Base-by-base conservation (phyloP, 176 grass and related monocot species). In the Avena insularis region DNA sequence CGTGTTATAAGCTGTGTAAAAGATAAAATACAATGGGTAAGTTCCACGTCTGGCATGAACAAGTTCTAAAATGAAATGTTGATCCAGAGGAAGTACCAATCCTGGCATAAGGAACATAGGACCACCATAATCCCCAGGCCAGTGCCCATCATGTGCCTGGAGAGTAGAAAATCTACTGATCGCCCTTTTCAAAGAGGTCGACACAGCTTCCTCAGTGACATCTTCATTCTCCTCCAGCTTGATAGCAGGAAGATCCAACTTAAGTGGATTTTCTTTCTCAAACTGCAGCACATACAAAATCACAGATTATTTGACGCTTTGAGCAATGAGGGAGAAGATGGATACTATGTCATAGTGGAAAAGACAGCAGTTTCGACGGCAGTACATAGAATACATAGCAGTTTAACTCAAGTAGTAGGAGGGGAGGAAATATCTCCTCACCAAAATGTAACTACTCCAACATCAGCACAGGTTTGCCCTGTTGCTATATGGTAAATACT, bases 51-150 rank as follows among this genome's bases (percentile, higher is more conserved):
- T 47, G 47, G 40, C 56, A 77, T 21, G 54, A 71, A 20, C 38
- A 55, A 83, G 77, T 67, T 50, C 15, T 10, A 66, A 46, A 74
- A 74, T 15, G 21, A 10, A 76, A 9, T n/a, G 8, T 17, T 57
- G 12, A 45, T 59, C 47, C 19, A 5, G 29, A 84, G 47, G n/a
- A 89, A 77, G 63, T 93, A 98, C 95, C 93, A 98, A 81, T 86
- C 89, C 87, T 56, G 91, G 95, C 91, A 98, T 80, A 77, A 92
- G 89, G 84, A 95, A 95, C 95, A 98, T 90, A 48, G 95, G 93
- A 3, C 95, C 95, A 21, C 88, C 95, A 75, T 89, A 95, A 86
- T 95, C 95, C 64, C 95, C 91, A 55, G 93, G 80, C 95, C 93
- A 98, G 87, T 95, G 93, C 29, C 93, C 93, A 92, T 98, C 93